Percentiles rank a stretch among this genome's conserved stretches.
phyloP scores from a whole-genome alignment of 441 rosid genomes.

The Viola pubescens region DNA sequence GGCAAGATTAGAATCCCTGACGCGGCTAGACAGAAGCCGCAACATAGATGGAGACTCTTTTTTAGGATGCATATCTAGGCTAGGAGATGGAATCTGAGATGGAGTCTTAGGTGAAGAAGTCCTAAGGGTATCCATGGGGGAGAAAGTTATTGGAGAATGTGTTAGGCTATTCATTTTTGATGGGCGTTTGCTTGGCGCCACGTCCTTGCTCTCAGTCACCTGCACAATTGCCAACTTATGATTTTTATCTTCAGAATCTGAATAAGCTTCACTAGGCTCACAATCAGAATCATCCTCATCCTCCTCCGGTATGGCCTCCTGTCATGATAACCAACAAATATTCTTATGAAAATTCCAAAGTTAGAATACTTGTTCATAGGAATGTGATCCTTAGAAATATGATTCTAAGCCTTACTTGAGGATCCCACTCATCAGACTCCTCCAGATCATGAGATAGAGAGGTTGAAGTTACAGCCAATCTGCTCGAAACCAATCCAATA shows the following conservation, averaged over 20 bases:
- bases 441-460: conserved; percentile 19
- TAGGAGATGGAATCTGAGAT: conserved; percentile 32
- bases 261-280: conserved; percentile 25
- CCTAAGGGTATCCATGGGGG: conserved; percentile 37
- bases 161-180: conserved; percentile 20
- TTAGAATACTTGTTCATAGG: background rate
- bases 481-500: conserved; percentile 25
- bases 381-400: background rate
- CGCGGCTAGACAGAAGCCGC: conserved; percentile 27
- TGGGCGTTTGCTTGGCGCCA: conserved; percentile 11
- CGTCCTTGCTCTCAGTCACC: conserved; percentile 17
- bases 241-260: conserved; percentile 22
- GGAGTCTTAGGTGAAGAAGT: conserved; percentile 26
- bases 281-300: conserved; percentile 25
- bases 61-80: conserved; percentile 16
- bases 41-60: conserved; percentile 25
- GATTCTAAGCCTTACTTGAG: conserved; percentile 28
- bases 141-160: conserved; percentile 24
- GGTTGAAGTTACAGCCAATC: conserved; percentile 24
- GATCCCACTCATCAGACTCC: conserved; percentile 27
- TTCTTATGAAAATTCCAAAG: background rate
- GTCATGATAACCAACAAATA: conserved; percentile 1
- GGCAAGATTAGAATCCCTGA: conserved; percentile 18
- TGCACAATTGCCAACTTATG: conserved; percentile 17
- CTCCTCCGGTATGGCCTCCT: conserved; percentile 30